These are phyloP conservation scores for Pisolithus thermaeus DNA, from an alignment of 1,284 basidiomycete species.

Conservation along the genomic window DNA sequence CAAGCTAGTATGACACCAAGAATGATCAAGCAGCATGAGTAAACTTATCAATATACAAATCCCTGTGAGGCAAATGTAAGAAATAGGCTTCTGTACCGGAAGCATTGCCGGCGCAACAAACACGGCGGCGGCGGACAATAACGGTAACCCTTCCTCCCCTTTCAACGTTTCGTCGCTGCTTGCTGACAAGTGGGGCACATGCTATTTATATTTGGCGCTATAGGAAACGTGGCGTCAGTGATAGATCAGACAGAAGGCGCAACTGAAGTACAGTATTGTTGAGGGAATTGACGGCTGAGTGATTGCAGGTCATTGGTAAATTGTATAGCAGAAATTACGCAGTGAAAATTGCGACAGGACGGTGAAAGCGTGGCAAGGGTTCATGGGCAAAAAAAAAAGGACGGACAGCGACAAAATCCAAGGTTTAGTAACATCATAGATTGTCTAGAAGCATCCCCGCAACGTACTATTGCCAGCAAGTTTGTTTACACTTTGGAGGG, in stretches of 20 bases:
- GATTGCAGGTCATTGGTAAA: background rate
- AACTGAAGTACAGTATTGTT: constrained; percentile 37
- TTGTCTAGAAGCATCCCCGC: constrained; percentile 1
- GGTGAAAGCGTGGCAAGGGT: constrained; percentile 3
- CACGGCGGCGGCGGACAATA: background rate
- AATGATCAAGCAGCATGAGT: constrained; percentile 1
- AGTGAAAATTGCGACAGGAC: background rate
- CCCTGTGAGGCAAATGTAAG: background rate
- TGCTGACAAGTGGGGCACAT: constrained; percentile 35
- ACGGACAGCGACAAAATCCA: constrained; percentile 4
- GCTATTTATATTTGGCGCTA: constrained; percentile 37
- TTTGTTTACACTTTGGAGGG: constrained; percentile 34
- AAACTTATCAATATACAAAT: background rate
- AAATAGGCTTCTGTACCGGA: background rate
- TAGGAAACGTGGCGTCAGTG: constrained; percentile 1
- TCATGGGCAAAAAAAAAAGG: background rate
- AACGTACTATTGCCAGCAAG: constrained; percentile 46
- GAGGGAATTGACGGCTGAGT: constrained; percentile 36
- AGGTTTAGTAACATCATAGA: constrained; percentile 11
- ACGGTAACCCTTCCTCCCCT: background rate
- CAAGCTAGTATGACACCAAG: constrained; percentile 13
- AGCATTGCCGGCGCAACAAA: background rate
- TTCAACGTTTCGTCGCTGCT: constrained; percentile 25
- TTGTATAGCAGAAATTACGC: background rate
- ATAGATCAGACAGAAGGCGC: background rate